These are phyloP conservation scores for Heimioporus sp. DNA, from an alignment of 768 basidiomycete genomes.

Conservation along the genomic window DNA sequence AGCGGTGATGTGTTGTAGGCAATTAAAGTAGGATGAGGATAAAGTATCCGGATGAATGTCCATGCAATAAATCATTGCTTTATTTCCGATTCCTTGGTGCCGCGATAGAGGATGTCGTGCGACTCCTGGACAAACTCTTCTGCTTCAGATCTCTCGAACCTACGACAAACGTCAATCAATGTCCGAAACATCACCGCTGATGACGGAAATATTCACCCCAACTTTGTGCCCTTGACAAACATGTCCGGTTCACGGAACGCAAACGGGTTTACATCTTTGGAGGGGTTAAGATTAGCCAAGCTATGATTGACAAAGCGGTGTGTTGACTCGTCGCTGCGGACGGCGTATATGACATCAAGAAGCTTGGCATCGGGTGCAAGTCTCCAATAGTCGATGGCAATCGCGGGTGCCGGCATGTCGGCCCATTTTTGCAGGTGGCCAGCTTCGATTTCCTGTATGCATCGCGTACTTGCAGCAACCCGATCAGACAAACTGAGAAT, in stretches of 20 bases:
- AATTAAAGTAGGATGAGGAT: slow-evolving; percentile 5
- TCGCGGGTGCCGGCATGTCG: slow-evolving; percentile 73
- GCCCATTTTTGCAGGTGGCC: slow-evolving; percentile 83
- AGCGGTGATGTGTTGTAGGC: slow-evolving; percentile 20
- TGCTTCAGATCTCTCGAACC: slow-evolving; percentile 68
- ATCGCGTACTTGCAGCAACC: slow-evolving; percentile 56
- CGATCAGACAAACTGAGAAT: slow-evolving; percentile 16
- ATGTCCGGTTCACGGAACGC: slow-evolving; percentile 88
- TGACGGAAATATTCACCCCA: slow-evolving; percentile 52
- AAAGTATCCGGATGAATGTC: slow-evolving; percentile 2
- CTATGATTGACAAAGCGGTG: slow-evolving; percentile 97
- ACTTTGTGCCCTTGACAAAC: slow-evolving; percentile 71
- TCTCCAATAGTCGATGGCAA: slow-evolving; percentile 96
- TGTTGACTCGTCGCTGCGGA: slow-evolving; percentile 89
- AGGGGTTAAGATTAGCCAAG: slow-evolving; percentile 77
- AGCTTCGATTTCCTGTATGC: slow-evolving; percentile 79
- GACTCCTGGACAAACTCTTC: slow-evolving; percentile 64
- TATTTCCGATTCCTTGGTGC: slow-evolving; percentile 22
- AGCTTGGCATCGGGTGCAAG: slow-evolving; percentile 69
- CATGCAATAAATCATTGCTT: slow-evolving; percentile 19
- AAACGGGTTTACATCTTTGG: slow-evolving; percentile 86
- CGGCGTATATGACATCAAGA: slow-evolving; percentile 86
- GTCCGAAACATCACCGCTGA: slow-evolving; percentile 8
- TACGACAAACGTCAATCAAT: slow-evolving; percentile 30
- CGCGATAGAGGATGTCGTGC: slow-evolving; percentile 48